A percentile compares a stretch with the other conserved stretches of the same genome.
Conservation (phyloP, 768 basidiomycete species). For the Hortiboletus flavorubellus region DNA sequence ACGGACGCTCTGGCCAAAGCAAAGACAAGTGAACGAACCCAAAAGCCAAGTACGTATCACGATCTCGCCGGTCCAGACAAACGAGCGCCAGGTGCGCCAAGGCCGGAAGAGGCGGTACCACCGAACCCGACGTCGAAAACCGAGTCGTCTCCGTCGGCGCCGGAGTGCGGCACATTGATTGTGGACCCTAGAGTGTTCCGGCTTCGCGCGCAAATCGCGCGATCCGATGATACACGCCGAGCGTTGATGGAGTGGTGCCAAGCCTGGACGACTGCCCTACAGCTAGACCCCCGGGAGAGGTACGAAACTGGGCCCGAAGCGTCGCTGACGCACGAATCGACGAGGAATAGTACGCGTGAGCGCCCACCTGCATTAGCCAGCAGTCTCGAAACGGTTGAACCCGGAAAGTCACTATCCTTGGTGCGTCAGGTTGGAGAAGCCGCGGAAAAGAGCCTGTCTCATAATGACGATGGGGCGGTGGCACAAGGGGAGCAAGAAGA, state of each 20-base stretch:
- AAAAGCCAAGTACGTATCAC: not conserved
- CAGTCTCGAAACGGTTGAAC: not conserved
- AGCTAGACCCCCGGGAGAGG: not conserved
- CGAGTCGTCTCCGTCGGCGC: not conserved
- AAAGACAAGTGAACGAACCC: not conserved
- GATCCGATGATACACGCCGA: not conserved
- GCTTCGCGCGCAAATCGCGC: slow-evolving; percentile 7
- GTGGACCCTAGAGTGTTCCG: slow-evolving; percentile 9
- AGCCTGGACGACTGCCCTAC: not conserved
- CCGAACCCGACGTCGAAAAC: not conserved
- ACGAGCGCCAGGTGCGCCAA: not conserved
- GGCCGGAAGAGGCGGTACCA: not conserved
- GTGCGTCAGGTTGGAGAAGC: not conserved
- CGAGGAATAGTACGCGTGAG: not conserved
- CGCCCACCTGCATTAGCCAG: not conserved
- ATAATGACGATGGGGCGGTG: not conserved
- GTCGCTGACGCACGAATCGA: not conserved
- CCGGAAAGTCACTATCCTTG: not conserved
- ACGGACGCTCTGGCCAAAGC: not conserved
- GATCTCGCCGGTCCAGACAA: not conserved
- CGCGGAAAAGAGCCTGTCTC: not conserved
- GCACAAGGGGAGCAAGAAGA: slow-evolving; percentile 6
- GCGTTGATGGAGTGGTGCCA: slow-evolving; percentile 14
- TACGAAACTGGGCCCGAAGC: not conserved
- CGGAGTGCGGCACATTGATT: not conserved